These are phyloP conservation scores for Fremontodendron californicum DNA, from an alignment of 345 rosid species.

Conservation along the genomic window DNA sequence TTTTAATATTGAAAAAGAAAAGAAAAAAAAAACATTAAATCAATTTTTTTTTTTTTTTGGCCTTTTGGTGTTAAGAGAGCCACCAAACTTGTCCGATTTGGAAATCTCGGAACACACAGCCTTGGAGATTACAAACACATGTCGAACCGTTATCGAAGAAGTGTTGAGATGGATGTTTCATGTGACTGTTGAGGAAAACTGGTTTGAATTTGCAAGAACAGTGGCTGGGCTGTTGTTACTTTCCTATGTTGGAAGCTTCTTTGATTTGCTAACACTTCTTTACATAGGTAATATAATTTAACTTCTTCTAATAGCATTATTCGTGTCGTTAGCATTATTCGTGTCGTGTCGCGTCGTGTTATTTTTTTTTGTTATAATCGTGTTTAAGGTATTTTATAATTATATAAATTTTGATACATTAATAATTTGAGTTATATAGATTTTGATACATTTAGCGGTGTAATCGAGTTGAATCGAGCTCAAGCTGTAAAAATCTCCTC, in stretches of 20 bases:
- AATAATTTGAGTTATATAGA: too few relatives aligned
- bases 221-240: conserved; percentile 31
- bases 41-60: background rate
- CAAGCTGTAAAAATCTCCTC: too few relatives aligned
- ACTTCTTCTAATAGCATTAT: too few relatives aligned
- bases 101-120: conserved; percentile 35
- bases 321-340: too few relatives aligned
- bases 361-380: too few relatives aligned
- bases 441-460: too few relatives aligned
- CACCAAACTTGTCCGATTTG: conserved; percentile 35
- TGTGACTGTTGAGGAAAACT: background rate
- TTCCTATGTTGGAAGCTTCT: conserved; percentile 27
- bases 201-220: conserved; percentile 1
- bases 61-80: conserved; percentile 32
- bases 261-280: conserved; percentile 30
- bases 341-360: too few relatives aligned
- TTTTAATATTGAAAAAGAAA: background rate
- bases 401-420: too few relatives aligned
- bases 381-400: too few relatives aligned
- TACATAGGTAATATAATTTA: conserved; percentile 9
- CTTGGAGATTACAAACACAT: conserved; percentile 24
- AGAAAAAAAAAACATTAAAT: background rate
- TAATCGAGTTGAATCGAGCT: too few relatives aligned
- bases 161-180: conserved; percentile 33
- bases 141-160: conserved; percentile 24